Evolutionary conservation across 331 rosid species (phyloP).

Genomic region (Cucumis variabilis): DNA sequence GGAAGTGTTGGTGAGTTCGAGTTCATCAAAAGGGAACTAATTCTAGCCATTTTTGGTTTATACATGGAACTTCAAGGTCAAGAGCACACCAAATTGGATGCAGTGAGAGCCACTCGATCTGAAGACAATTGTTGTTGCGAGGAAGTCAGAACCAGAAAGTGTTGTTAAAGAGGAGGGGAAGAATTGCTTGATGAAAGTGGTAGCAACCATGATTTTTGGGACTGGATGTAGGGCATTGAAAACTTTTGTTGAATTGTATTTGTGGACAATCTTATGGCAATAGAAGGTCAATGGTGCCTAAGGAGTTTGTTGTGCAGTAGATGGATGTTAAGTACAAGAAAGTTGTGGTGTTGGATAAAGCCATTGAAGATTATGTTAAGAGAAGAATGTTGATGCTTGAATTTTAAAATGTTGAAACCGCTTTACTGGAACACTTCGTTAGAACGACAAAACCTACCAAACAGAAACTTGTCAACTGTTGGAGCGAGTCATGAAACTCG

Average conservation of each 20-base stretch:
- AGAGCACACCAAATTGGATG: constrained; percentile 73
- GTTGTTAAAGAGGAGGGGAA: constrained; percentile 52
- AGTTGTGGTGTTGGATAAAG: constrained; percentile 76
- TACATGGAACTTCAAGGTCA: constrained; percentile 76
- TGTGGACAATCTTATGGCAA: constrained; percentile 85
- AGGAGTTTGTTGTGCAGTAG: constrained; percentile 65
- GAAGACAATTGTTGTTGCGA: constrained; percentile 36
- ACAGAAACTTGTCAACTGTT: too few relatives aligned
- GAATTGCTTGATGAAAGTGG: constrained; percentile 61
- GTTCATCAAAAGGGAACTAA: constrained; percentile 51
- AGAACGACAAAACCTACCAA: too few relatives aligned
- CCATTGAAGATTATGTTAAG: constrained; percentile 61
- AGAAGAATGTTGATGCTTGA: constrained; percentile 58
- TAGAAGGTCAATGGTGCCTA: constrained; percentile 80
- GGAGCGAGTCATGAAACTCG: too few relatives aligned
- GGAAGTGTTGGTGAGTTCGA: constrained; percentile 68
- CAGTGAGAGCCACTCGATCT: constrained; percentile 88
- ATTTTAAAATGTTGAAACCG: neutral
- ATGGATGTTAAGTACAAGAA: constrained; percentile 87
- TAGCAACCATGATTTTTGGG: constrained; percentile 87
- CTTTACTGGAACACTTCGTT: too few relatives aligned
- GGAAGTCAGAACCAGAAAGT: constrained; percentile 42
- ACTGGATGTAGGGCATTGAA: constrained; percentile 90
- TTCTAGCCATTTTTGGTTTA: constrained; percentile 56
- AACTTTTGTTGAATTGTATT: constrained; percentile 67